Percentiles rank a stretch among this genome's conserved stretches.
Evolutionary conservation across 331 rosid species (phyloP).

Genomic region (Pyracantha coccinea): DNA sequence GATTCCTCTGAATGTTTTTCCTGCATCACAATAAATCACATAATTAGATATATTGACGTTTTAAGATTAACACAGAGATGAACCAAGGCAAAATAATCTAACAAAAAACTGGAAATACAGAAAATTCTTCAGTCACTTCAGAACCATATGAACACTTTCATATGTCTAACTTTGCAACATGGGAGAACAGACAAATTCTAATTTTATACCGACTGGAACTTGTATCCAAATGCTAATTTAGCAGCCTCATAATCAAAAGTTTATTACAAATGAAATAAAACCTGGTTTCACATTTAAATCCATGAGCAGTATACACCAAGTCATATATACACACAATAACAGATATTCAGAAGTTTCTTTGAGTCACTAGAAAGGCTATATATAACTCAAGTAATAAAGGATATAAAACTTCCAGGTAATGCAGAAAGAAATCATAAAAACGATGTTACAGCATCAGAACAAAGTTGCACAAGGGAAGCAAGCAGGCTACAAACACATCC

Average conservation of each 20-base stretch:
- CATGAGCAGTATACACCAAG: neutral
- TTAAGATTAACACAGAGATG: neutral
- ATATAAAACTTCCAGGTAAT: neutral
- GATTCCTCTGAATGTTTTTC: conserved; percentile 99
- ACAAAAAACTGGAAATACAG: conserved; percentile 2
- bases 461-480: neutral
- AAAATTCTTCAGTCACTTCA: neutral
- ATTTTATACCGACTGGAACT: neutral
- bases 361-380: neutral
- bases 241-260: neutral
- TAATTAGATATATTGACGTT: neutral
- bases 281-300: neutral
- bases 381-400: neutral
- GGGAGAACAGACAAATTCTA: neutral
- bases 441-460: neutral
- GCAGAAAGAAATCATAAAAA: neutral
- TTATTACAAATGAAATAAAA: neutral
- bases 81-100: neutral
- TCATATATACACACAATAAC: neutral
- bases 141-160: neutral
- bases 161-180: neutral
- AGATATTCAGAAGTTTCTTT: neutral
- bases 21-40: conserved; percentile 32
- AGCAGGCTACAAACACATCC: neutral
- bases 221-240: neutral